These are phyloP conservation scores for Phytophthora aleatoria DNA, from an alignment of 352 stramenopile genomes.

Conservation along the genomic window DNA sequence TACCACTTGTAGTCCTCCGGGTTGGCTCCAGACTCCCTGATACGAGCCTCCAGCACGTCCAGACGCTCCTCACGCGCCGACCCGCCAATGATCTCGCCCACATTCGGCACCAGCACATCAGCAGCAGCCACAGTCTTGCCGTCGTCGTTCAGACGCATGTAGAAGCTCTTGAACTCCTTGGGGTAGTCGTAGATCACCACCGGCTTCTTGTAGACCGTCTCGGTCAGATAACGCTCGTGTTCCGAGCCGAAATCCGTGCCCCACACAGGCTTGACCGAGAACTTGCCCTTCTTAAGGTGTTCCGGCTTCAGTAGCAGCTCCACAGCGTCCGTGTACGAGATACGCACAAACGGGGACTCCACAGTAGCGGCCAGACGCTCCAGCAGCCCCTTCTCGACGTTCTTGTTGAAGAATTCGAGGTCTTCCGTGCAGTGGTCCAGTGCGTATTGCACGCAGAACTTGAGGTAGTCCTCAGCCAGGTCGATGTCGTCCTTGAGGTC, in stretches of 20 bases:
- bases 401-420: slow-evolving; percentile 95
- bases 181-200: slow-evolving; percentile 99
- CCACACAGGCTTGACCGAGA: slow-evolving; percentile 91
- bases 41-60: slow-evolving; percentile 86
- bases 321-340: slow-evolving; percentile 97
- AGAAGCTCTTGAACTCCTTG: slow-evolving; percentile 99
- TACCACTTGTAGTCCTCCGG: slow-evolving; percentile 97
- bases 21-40: slow-evolving; percentile 74
- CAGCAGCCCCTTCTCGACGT: slow-evolving; percentile 89
- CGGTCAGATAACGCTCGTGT: slow-evolving; percentile 96
- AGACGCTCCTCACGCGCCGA: slow-evolving; percentile 96
- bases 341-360: slow-evolving; percentile 63
- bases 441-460: slow-evolving; percentile 94
- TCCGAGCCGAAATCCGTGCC: slow-evolving; percentile 97
- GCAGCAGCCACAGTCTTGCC: slow-evolving; percentile 97
- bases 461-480: slow-evolving; percentile 96
- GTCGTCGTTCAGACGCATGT: slow-evolving; percentile 99
- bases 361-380: slow-evolving; percentile 60
- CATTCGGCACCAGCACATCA: slow-evolving; percentile 96
- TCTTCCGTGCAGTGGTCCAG: slow-evolving; percentile 93
- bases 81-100: slow-evolving; percentile 97
- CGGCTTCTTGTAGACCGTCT: slow-evolving; percentile 86
- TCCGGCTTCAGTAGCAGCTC: slow-evolving; percentile 86
- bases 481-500: slow-evolving; percentile 94
- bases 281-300: slow-evolving; percentile 87